These are phyloP conservation scores for Backusella liffmaniae DNA, from an alignment of 192 early-diverging fungal genomes.

Conservation along the genomic window DNA sequence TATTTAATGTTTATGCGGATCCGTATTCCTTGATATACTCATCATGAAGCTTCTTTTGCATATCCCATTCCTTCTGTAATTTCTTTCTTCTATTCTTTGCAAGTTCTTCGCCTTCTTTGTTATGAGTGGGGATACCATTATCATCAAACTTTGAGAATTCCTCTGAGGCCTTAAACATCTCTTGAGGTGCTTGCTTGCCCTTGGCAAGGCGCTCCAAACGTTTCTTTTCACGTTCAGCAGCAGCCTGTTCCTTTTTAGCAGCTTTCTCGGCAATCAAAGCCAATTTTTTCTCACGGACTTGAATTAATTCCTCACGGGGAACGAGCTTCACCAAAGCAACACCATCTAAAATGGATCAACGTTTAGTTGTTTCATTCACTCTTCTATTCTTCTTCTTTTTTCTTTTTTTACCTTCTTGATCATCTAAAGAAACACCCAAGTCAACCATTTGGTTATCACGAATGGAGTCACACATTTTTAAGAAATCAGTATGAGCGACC, in stretches of 20 bases:
- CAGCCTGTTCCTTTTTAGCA: constrained; percentile 59
- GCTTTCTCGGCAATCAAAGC: constrained; percentile 60
- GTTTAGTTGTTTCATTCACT: not conserved
- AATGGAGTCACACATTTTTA: constrained; percentile 81
- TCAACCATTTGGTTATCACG: constrained; percentile 87
- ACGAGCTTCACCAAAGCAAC: constrained; percentile 91
- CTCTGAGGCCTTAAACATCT: constrained; percentile 77
- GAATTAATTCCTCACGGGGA: constrained; percentile 66
- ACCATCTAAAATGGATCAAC: constrained; percentile 54
- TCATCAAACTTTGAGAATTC: constrained; percentile 80
- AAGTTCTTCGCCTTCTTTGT: constrained; percentile 79
- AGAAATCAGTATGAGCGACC: constrained; percentile 47
- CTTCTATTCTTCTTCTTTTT: not conserved
- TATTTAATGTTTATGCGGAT: not conserved
- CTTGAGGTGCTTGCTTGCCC: constrained; percentile 71
- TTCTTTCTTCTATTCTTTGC: constrained; percentile 86
- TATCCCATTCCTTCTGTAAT: constrained; percentile 81
- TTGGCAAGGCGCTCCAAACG: constrained; percentile 71
- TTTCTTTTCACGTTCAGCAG: constrained; percentile 61
- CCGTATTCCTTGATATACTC: constrained; percentile 63
- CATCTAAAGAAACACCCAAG: constrained; percentile 89
- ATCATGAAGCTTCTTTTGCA: constrained; percentile 86
- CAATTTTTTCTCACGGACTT: constrained; percentile 66
- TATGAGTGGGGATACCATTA: constrained; percentile 83
- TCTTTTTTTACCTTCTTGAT: constrained; percentile 65